phyloP scores from a whole-genome alignment of 164 flowering plant genomes.

The Vitis rotundifolia region DNA sequence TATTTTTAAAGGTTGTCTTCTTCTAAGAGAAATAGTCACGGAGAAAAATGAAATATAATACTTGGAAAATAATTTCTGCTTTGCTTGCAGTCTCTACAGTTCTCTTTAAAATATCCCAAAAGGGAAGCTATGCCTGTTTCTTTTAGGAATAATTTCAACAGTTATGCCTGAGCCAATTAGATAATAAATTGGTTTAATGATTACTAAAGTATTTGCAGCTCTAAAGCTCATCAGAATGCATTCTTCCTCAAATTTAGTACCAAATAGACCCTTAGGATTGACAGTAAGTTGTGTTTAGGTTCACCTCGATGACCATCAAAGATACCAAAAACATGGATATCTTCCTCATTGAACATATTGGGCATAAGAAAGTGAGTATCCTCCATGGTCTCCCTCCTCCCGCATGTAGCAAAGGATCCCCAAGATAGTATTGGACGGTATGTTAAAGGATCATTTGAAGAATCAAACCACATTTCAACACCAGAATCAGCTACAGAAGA shows the following conservation, averaged over 20 bases:
- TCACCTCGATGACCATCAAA: constrained; percentile 99
- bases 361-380: constrained; percentile 90
- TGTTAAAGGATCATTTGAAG: constrained; percentile 27
- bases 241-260: constrained; percentile 5
- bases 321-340: constrained; percentile 76
- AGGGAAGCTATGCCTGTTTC: background rate
- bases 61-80: background rate
- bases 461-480: constrained; percentile 32
- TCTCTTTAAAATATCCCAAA: background rate
- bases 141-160: background rate
- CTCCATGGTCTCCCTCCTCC: constrained; percentile 94
- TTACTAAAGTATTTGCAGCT: background rate
- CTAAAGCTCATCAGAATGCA: background rate
- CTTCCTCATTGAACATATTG: constrained; percentile 49
- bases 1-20: too few species aligned
- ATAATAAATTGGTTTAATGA: background rate
- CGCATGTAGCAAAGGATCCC: constrained; percentile 91
- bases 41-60: background rate
- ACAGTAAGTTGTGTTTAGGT: background rate
- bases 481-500: constrained; percentile 23
- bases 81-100: background rate
- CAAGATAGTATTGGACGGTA: constrained; percentile 73
- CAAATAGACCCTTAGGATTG: background rate
- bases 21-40: background rate
- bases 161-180: background rate